phyloP scores from a whole-genome alignment of 2,329 filamentous ascomycete genomes.

The Alternaria conjuncta region DNA sequence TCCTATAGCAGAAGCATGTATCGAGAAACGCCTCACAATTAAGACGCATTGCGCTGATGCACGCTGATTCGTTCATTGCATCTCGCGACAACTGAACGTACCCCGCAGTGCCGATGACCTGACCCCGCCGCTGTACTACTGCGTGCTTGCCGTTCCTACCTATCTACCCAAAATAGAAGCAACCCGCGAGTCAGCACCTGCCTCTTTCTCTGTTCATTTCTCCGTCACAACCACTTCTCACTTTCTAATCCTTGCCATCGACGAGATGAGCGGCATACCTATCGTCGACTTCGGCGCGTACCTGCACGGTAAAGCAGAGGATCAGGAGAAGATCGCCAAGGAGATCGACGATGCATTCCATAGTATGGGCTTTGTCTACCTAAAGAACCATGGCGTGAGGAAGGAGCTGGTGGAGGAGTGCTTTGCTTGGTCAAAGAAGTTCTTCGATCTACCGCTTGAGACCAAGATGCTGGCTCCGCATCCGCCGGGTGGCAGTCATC shows the following conservation, averaged over 20 bases:
- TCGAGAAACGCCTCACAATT: not conserved
- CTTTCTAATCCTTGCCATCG: not conserved
- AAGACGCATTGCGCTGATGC: not conserved
- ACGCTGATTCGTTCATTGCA: not conserved
- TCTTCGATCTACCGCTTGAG: constrained; percentile 47
- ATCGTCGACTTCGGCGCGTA: constrained; percentile 40
- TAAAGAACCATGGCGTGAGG: constrained; percentile 49
- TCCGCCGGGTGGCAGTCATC: constrained; percentile 47
- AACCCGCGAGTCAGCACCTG: not conserved
- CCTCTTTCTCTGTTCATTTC: not conserved
- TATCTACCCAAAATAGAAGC: not conserved
- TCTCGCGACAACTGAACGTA: not conserved
- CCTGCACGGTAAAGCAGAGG: constrained; percentile 18
- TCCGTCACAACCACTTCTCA: not conserved
- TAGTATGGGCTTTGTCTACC: constrained; percentile 51
- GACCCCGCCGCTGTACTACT: not conserved
- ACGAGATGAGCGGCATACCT: constrained; percentile 23
- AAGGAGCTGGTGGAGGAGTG: constrained; percentile 36
- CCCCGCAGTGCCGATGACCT: not conserved
- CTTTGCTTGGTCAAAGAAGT: constrained; percentile 41
- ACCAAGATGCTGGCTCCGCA: constrained; percentile 50
- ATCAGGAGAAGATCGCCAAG: constrained; percentile 29
- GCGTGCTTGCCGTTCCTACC: not conserved
- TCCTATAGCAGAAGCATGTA: not conserved
- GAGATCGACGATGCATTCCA: constrained; percentile 50